Evolutionary conservation across 352 stramenopile species (phyloP), one percentile per base, ranked within the genome.

Genomic region (Phytophthora sansomeana): DNA sequence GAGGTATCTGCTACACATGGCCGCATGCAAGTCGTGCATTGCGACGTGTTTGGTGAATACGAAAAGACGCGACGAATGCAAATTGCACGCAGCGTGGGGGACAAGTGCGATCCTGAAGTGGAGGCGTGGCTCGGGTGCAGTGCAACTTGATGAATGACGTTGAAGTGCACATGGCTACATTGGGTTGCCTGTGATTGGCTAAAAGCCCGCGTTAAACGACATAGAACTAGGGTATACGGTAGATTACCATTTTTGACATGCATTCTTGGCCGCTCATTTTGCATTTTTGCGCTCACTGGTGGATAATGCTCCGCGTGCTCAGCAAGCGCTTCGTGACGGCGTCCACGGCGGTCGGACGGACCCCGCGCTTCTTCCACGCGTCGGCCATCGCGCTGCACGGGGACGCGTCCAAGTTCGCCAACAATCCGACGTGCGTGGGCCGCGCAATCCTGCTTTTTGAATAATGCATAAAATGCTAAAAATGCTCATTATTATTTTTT

Each of bases 371-470:
- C 19, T 80, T 89, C 58, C 80, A 89, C 66, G 74, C 79, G 29
- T 88, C 80, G 4, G 39, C 69, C 5, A 47, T 41, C 73, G 69
- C 78, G 4, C 67, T 80, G 36, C 84, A 92, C 35, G 80, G 73
- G 6, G 80, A 92, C 38, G 42, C 75, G 66, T 87, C 84, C 52
- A 74, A 81, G 61, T 91, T 90, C 48, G 74, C 81, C 10, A 46
- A 41, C 44, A 89, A 90, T 63, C 78, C 81, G 35, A 91, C 77
- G 84, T 92, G 77, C 43, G 84, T 1, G 52, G 1, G 29, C 33
- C 4, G 0, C 30, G 56, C 8, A 47, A 39, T 33, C 4, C 21
- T 24, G 21, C 21, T 41, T 41, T 41, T 6, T n/a, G 13, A 43
- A 24, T 9, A 9, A 48, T 54, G 9, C 14, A 9, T 5, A 21